These are phyloP conservation scores for Solanum tacnaense DNA, from an alignment of 257 asterid genomes.

Conservation along the genomic window DNA sequence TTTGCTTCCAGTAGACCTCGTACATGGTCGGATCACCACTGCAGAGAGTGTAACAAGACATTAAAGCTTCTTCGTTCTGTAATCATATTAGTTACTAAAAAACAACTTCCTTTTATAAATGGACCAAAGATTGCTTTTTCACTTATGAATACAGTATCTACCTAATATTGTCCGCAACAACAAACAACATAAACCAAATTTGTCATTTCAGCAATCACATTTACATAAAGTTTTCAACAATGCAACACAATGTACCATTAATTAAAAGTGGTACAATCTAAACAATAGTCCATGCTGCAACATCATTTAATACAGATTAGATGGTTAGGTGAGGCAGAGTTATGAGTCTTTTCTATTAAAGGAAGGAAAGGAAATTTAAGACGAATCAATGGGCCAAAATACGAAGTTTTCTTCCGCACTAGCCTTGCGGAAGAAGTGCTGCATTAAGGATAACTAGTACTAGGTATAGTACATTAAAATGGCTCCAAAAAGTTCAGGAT, in stretches of 20 bases:
- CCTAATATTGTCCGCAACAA: neutral
- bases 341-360: slow-evolving; percentile 29
- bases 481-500: neutral
- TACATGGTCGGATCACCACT: slow-evolving; percentile 99
- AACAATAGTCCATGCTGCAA: slow-evolving; percentile 36
- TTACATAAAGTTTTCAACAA: neutral
- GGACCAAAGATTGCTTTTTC: neutral
- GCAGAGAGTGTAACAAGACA: neutral
- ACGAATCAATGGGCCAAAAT: slow-evolving; percentile 8
- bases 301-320: slow-evolving; percentile 33
- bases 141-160: neutral
- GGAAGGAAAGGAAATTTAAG: slow-evolving; percentile 53
- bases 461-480: neutral
- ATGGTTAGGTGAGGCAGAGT: slow-evolving; percentile 40
- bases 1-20: slow-evolving; percentile 62
- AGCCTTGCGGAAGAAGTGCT: neutral
- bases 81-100: neutral
- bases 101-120: neutral
- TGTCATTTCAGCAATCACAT: neutral
- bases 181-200: neutral
- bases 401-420: neutral
- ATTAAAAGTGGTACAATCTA: slow-evolving; percentile 21
- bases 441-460: neutral
- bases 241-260: neutral
- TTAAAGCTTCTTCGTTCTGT: neutral